These are phyloP conservation scores for Vitis amurensis DNA, from an alignment of 164 flowering plant genomes.

Conservation along the genomic window DNA sequence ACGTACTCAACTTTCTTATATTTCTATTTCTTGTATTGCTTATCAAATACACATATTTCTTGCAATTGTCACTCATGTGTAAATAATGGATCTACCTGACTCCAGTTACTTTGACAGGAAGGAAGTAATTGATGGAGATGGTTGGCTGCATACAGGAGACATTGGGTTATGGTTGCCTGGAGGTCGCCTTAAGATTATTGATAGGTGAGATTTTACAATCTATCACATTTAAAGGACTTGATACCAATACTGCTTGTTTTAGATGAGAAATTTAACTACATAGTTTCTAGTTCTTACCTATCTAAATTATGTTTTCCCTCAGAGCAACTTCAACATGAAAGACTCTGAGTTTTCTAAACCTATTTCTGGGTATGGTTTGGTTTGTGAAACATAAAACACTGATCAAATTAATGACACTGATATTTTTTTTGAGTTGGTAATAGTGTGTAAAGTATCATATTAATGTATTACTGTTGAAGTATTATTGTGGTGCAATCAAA, in stretches of 20 bases:
- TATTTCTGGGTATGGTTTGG: too few species aligned
- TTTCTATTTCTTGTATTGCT: background rate
- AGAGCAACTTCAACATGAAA: too few species aligned
- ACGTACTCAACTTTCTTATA: conserved; percentile 48
- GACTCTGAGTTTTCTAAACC: too few species aligned
- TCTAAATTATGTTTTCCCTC: too few species aligned
- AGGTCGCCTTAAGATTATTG: conserved; percentile 92
- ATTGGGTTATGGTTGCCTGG: conserved; percentile 79
- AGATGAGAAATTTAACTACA: background rate
- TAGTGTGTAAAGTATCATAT: too few species aligned
- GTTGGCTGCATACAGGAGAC: conserved; percentile 97
- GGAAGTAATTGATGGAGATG: conserved; percentile 85
- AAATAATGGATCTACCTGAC: background rate
- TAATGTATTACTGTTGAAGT: too few species aligned
- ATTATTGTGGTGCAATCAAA: too few species aligned
- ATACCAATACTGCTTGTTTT: background rate
- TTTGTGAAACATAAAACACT: too few species aligned
- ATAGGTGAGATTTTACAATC: conserved; percentile 49
- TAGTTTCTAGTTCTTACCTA: too few species aligned
- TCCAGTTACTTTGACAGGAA: conserved; percentile 46
- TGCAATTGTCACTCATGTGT: background rate
- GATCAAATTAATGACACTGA: too few species aligned
- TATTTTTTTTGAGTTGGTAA: too few species aligned
- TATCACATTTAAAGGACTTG: background rate
- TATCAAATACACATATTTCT: too few species aligned